Conservation (phyloP, 2,329 filamentous ascomycete genomes). For the Neurospora sp. region DNA sequence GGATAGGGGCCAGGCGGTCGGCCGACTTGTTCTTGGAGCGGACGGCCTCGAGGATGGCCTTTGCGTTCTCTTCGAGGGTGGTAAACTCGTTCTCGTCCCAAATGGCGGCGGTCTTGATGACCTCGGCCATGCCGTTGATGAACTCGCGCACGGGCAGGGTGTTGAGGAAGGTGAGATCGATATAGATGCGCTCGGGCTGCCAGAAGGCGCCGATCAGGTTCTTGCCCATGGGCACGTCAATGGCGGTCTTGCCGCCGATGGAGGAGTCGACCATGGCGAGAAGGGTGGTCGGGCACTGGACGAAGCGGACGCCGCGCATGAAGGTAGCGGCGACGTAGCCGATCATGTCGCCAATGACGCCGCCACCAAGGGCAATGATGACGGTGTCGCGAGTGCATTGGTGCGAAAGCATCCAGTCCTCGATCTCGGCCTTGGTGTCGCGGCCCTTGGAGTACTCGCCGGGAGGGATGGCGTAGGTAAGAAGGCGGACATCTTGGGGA, state of each 20-base stretch:
- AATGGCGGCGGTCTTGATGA: conserved; percentile 94
- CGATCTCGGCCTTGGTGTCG: conserved; percentile 87
- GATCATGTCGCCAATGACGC: conserved; percentile 96
- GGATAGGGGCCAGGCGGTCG: conserved; percentile 54
- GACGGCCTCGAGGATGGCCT: conserved; percentile 63
- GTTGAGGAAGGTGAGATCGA: conserved; percentile 85
- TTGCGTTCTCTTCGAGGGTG: conserved; percentile 70
- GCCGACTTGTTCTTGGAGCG: conserved; percentile 44
- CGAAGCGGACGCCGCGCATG: conserved; percentile 93
- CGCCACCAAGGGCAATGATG: conserved; percentile 86
- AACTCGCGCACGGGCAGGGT: conserved; percentile 86
- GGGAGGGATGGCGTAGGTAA: conserved; percentile 79
- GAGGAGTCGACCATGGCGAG: conserved; percentile 97
- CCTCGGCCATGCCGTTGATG: conserved; percentile 98
- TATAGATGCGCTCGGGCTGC: conserved; percentile 90
- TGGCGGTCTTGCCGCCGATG: conserved; percentile 96
- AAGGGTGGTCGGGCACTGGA: conserved; percentile 91
- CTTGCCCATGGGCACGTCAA: conserved; percentile 92
- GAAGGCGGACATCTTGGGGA: conserved; percentile 48
- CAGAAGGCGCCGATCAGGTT: conserved; percentile 94
- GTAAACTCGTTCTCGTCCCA: conserved; percentile 86
- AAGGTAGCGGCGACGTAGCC: conserved; percentile 97
- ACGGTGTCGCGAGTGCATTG: conserved; percentile 93
- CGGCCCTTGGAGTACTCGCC: conserved; percentile 91
- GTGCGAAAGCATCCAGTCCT: conserved; percentile 91